Evolutionary conservation across 768 basidiomycete species (phyloP).

Genomic region (Dentipellis fragilis): DNA sequence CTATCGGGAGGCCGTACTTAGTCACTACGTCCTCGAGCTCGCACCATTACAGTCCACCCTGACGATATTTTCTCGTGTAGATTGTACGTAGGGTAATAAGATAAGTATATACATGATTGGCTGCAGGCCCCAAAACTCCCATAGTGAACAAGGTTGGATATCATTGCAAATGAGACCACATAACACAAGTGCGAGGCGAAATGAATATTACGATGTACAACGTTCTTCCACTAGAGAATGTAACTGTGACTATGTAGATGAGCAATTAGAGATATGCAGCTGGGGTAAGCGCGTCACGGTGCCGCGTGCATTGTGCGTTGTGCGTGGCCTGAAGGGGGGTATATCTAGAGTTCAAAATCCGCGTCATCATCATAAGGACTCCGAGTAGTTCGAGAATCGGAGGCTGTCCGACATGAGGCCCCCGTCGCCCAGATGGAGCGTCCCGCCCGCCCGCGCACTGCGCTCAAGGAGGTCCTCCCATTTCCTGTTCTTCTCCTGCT

Average conservation of each 20-base stretch:
- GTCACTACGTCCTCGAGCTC: too few relatives aligned
- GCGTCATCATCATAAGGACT: background rate
- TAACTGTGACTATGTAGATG: background rate
- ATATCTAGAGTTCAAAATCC: background rate
- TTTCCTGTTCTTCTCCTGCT: conserved; percentile 60
- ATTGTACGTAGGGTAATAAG: too few relatives aligned
- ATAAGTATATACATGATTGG: too few relatives aligned
- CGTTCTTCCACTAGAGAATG: background rate
- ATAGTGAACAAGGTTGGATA: too few relatives aligned
- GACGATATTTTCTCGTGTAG: too few relatives aligned
- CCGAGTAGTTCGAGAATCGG: conserved; percentile 25
- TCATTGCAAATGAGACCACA: too few relatives aligned
- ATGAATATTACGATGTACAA: background rate
- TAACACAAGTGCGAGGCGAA: background rate
- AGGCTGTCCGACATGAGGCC: conserved; percentile 35
- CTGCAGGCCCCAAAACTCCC: too few relatives aligned
- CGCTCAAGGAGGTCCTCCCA: conserved; percentile 62
- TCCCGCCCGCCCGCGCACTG: conserved; percentile 66
- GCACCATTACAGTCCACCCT: too few relatives aligned
- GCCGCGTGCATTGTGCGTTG: background rate
- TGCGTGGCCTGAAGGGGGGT: background rate
- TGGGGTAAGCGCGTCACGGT: background rate
- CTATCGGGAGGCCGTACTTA: too few relatives aligned
- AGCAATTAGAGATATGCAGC: background rate
- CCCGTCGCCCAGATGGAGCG: conserved; percentile 41